Evolutionary conservation across 345 rosid genomes (phyloP), one percentile per base, ranked within the genome.

Genomic region (Pugionium dolabratum): DNA sequence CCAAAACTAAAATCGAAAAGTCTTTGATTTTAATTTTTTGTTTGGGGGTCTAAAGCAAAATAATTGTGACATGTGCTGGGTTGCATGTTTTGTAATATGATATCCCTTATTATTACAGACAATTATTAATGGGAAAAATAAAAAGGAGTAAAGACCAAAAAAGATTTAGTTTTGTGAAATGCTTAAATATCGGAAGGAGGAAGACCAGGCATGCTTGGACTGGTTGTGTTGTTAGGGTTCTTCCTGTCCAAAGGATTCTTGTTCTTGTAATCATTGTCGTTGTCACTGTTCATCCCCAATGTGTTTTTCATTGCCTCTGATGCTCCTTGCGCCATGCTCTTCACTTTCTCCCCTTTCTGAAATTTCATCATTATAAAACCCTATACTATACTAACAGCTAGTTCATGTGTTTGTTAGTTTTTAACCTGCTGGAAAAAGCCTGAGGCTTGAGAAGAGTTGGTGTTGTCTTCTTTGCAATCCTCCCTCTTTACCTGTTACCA

Each of bases 321-420:
- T 72, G 85, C 81, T 56, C 69, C 83, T 2, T 79, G 79, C 1
- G 85, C 85, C 83, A 79, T 81, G 43, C 28, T 64, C 78, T 79
- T 81, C 73, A 79, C 71, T 68, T 76, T 66, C 76, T 76, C 81
- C 44, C 84, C 82, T 34, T 79, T 78, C 82, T 82, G 54, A 34
- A 32, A 46, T 30, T 59, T 32, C 27, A 62, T 37, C 33, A 44
- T 54, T 30, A 56, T 45, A 51, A 6, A 44, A 27, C 5, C 5
- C 9, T 11, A 61, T 59, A 60, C 4, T 52, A 51, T 11, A 66
- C 1, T 1, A 33, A 32, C 28, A 33, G n/a, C 8, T 33, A 53
- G 39, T 44, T 43, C n/a, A 29, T 61, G 68, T 53, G 34, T 37
- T 62, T 53, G 55, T 54, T 47, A 70, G 8, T 3, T 5, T 37